Evolutionary conservation across 805 yeast genomes (phyloP).

Genomic region (Metschnikowia kofuensis): DNA sequence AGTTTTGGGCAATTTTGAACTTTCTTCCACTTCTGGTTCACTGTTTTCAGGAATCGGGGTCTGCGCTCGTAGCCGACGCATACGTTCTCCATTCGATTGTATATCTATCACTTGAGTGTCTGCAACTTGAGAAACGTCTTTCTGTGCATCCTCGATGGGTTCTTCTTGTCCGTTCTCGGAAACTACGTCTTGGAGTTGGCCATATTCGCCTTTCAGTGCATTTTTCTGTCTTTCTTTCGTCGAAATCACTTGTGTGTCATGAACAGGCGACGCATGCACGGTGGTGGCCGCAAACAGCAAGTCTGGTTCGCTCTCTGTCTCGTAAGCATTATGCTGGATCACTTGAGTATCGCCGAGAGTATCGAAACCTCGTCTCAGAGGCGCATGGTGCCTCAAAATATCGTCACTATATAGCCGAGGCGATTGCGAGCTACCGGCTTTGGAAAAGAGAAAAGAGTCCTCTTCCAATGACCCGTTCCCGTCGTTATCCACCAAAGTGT

Average conservation of each 20-base stretch:
- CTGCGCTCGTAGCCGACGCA: not conserved
- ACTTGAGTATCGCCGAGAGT: slow-evolving; percentile 11
- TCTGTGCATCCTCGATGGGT: not conserved
- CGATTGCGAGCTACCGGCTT: not conserved
- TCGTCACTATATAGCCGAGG: not conserved
- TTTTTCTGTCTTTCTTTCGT: not conserved
- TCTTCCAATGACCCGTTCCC: slow-evolving; percentile 4
- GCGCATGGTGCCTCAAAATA: not conserved
- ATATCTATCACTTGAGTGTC: slow-evolving; percentile 1
- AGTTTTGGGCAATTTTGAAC: too few relatives aligned
- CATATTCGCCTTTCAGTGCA: not conserved
- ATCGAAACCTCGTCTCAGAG: slow-evolving; percentile 6
- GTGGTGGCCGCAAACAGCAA: not conserved
- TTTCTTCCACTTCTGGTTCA: too few relatives aligned
- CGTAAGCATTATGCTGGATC: not conserved
- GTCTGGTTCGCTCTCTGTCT: not conserved
- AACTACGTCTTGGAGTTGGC: not conserved
- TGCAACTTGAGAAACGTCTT: not conserved
- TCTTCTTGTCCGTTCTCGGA: not conserved
- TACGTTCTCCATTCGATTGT: not conserved
- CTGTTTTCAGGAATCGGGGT: too few relatives aligned
- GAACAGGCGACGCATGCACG: not conserved
- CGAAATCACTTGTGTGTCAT: not conserved
- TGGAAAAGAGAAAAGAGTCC: slow-evolving; percentile 11
- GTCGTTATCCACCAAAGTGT: slow-evolving; percentile 8